These are phyloP conservation scores for Fusarium miscanthi DNA, from an alignment of 2,329 filamentous ascomycete genomes.

Conservation along the genomic window DNA sequence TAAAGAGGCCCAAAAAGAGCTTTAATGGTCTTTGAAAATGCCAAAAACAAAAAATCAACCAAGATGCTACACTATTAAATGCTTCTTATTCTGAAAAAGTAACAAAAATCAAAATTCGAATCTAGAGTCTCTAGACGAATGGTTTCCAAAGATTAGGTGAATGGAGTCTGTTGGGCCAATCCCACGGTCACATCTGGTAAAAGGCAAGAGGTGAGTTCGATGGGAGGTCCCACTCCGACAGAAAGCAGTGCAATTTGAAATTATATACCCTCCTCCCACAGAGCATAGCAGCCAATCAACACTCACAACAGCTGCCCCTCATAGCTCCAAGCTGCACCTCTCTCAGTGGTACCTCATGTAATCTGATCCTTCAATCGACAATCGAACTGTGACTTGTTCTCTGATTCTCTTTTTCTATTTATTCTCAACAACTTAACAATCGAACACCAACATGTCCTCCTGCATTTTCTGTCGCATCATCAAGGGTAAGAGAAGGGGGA, in stretches of 20 bases:
- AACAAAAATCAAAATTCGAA: conserved; percentile 55
- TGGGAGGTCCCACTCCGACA: conserved; percentile 75
- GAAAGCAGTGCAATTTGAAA: neutral
- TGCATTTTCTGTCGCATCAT: conserved; percentile 99
- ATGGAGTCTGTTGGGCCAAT: conserved; percentile 64
- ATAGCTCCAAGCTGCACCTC: neutral
- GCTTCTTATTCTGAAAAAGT: neutral
- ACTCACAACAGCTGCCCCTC: neutral
- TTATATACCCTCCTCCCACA: conserved; percentile 27
- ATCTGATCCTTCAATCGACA: neutral
- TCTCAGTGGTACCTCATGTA: neutral
- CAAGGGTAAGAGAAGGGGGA: conserved; percentile 70
- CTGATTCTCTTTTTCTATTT: neutral
- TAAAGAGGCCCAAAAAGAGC: neutral
- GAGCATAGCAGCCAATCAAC: neutral
- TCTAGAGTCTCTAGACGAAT: conserved; percentile 52
- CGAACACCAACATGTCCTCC: conserved; percentile 47
- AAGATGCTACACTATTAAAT: rapidly evolving
- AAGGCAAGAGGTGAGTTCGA: conserved; percentile 82
- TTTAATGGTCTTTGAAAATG: neutral
- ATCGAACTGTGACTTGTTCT: neutral
- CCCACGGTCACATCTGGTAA: conserved; percentile 83
- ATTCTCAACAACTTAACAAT: neutral
- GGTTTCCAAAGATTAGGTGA: conserved; percentile 63
- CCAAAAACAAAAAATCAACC: neutral